These are phyloP conservation scores for Acacia melanoxylon DNA, from an alignment of 306 rosid species.

Conservation along the genomic window DNA sequence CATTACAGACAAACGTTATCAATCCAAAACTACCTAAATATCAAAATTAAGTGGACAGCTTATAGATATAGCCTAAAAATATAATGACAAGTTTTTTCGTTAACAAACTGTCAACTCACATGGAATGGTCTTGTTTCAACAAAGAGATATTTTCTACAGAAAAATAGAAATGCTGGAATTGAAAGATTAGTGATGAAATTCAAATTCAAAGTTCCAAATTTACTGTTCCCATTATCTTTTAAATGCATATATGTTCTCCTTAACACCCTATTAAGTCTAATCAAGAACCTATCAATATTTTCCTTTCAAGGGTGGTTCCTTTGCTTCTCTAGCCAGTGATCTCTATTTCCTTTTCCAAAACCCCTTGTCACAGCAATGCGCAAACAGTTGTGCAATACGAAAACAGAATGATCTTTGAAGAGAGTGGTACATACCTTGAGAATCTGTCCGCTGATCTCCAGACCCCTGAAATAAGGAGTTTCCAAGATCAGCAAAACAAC, in stretches of 20 bases:
- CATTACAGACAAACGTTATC: background rate
- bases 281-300: background rate
- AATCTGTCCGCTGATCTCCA: conserved; percentile 65
- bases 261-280: background rate
- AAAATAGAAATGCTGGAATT: conserved; percentile 3
- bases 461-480: conserved; percentile 60
- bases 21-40: conserved; percentile 22
- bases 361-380: background rate
- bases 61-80: background rate
- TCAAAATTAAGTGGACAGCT: conserved; percentile 8
- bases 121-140: background rate
- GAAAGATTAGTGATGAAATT: conserved; percentile 15
- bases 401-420: background rate
- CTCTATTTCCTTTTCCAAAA: background rate
- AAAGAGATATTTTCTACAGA: background rate
- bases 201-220: conserved; percentile 27
- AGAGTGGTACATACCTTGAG: conserved; percentile 55
- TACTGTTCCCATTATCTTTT: conserved; percentile 1
- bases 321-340: background rate
- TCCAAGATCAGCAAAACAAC: conserved; percentile 34
- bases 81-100: background rate
- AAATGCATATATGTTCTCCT: background rate
- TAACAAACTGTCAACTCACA: background rate
- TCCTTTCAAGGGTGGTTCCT: background rate
- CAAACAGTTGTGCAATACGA: background rate